These are phyloP conservation scores for Pythium apleroticum DNA, from an alignment of 352 stramenopile genomes.

Conservation along the genomic window DNA sequence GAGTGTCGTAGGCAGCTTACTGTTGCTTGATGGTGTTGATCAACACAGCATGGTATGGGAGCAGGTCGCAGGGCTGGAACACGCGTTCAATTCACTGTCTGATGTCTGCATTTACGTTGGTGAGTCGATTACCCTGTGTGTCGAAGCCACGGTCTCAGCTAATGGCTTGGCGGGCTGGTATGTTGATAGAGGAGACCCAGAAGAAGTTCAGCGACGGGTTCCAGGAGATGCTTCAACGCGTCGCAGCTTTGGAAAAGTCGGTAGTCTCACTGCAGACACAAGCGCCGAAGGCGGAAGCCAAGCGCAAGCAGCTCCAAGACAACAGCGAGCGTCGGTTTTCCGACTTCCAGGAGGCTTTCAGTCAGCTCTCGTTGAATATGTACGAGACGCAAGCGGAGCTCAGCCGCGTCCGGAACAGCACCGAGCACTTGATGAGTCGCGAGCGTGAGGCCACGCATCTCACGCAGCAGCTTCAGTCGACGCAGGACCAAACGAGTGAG, in stretches of 20 bases:
- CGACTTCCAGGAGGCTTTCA: constrained; percentile 46
- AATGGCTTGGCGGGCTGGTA: too few relatives aligned
- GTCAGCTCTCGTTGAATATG: constrained; percentile 43
- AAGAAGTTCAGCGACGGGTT: constrained; percentile 15
- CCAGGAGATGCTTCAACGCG: constrained; percentile 31
- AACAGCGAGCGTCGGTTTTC: constrained; percentile 39
- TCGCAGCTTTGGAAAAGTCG: constrained; percentile 35
- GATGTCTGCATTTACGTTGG: constrained; percentile 51
- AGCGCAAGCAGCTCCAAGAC: constrained; percentile 41
- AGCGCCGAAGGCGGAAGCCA: constrained; percentile 36
- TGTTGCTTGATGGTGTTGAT: too few relatives aligned
- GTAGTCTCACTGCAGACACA: constrained; percentile 39
- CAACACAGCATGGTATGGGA: too few relatives aligned
- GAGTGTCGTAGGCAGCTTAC: too few relatives aligned
- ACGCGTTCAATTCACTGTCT: constrained; percentile 58
- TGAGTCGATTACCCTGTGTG: constrained; percentile 5
- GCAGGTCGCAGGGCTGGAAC: constrained; percentile 46
- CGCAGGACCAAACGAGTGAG: constrained; percentile 47
- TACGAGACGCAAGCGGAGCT: constrained; percentile 56
- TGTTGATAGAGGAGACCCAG: constrained; percentile 29
- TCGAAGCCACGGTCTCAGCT: neutral
- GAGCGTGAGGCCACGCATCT: constrained; percentile 45
- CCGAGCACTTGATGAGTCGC: constrained; percentile 45
- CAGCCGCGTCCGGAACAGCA: constrained; percentile 35
- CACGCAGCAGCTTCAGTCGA: constrained; percentile 41